Base-by-base conservation (phyloP, 495 filamentous ascomycete genomes). In the Podospora anserina region DNA sequence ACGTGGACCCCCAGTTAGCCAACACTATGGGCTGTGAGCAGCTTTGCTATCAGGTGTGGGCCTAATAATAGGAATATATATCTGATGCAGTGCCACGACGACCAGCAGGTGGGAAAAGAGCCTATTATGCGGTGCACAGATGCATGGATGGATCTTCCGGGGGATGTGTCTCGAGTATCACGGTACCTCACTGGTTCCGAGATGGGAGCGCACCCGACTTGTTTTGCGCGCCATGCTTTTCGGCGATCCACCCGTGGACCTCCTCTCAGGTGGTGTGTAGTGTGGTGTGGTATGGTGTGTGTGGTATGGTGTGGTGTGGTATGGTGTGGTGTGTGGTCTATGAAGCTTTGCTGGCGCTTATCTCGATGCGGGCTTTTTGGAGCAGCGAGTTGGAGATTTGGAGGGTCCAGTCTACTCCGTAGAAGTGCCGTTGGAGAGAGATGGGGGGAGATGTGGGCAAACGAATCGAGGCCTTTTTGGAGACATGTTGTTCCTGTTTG, bases 71-170 rank as follows among this genome's bases (percentile, higher is more conserved):
- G 75, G 71, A 71, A 63, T 53, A 61, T 53, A 61, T 70, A 68
- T 71, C 65, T 67, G 74, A 74, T 66, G 74, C 72, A 74, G 74
- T 77, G 75, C 75, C 75, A 77, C 75, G 75, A 72, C 71, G 70
- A 19, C 69, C 66, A 66, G 62, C 71, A 71, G 66, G 59, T 65
- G 15, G 55, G 23, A 58, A 58, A 58, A 58, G 55, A 61, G 58
- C 27, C 65, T 53, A 49, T 60, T 16, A 65, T 61, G 65, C 55
- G 63, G 64, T 55, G 61, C 67, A 68, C 66, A 69, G 68, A 69
- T 69, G 70, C 71, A 72, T 70, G 34, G 66, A 28, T 57, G 68
- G 69, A 69, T 73, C 61, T 61, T 75, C 68, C 65, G 66, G 68
- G 73, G 69, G 62, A 73, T 73, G 73, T 65, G 67, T 69, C 68